Percentiles rank a stretch among this genome's conserved stretches.
These are phyloP conservation scores for Colletotrichum sp. DNA, from an alignment of 2,329 filamentous ascomycete genomes.

Conservation along the genomic window DNA sequence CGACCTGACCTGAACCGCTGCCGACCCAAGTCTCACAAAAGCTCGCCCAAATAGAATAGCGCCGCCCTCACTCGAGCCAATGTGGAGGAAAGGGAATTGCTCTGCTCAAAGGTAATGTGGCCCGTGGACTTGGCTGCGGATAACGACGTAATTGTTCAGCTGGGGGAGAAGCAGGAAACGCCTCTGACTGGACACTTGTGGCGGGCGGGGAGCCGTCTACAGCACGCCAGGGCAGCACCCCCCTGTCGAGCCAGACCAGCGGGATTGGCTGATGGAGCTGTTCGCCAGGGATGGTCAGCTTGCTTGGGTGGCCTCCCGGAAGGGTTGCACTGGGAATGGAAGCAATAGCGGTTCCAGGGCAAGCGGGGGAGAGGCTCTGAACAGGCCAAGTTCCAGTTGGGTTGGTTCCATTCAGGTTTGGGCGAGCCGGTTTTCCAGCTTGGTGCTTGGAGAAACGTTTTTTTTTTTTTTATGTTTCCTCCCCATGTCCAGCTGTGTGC, in stretches of 20 bases:
- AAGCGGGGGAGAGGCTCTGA: not conserved
- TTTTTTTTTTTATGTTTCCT: not conserved
- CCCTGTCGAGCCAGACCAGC: constrained; percentile 12
- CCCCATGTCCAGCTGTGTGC: not conserved
- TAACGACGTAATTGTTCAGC: constrained; percentile 20
- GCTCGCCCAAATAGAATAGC: not conserved
- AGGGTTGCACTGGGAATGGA: constrained; percentile 18
- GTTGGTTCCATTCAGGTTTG: constrained; percentile 5
- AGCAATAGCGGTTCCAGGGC: not conserved
- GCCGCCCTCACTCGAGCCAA: not conserved
- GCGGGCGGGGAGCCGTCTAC: constrained; percentile 6
- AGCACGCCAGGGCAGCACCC: not conserved
- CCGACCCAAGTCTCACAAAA: not conserved
- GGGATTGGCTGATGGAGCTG: constrained; percentile 19
- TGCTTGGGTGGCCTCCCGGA: constrained; percentile 18
- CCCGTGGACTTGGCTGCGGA: constrained; percentile 13
- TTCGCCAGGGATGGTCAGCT: constrained; percentile 5
- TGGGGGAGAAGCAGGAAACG: not conserved
- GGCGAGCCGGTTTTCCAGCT: constrained; percentile 10
- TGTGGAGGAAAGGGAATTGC: constrained; percentile 5
- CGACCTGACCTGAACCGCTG: not conserved
- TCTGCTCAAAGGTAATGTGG: not conserved
- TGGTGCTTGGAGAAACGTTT: not conserved
- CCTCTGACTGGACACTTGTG: constrained; percentile 1
- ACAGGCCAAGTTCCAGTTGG: not conserved